A percentile compares a stretch with the other conserved stretches of the same genome.
These are phyloP conservation scores for Ceratocystis lukuohia DNA, from an alignment of 2,329 filamentous ascomycete species.

Conservation along the genomic window DNA sequence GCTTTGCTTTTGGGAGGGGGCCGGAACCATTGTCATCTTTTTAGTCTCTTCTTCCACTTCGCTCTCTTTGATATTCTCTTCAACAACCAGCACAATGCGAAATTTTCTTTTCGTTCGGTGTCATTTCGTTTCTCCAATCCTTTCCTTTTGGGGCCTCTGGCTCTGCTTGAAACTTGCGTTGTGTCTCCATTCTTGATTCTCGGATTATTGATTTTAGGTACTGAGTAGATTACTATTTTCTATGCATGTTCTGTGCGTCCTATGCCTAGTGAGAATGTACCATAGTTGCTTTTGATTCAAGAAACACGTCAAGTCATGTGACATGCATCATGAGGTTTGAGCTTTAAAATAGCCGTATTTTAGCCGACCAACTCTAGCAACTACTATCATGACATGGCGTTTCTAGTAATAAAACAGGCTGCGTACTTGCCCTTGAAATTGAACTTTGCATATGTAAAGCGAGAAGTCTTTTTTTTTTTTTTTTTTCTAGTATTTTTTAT, in stretches of 20 bases:
- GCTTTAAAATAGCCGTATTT: background rate
- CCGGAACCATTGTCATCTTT: constrained; percentile 1
- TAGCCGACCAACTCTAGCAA: background rate
- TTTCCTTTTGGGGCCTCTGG: too few relatives aligned
- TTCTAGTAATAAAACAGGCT: too few relatives aligned
- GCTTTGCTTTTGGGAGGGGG: constrained; percentile 4
- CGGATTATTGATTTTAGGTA: background rate
- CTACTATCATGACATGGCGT: background rate
- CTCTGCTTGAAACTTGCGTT: too few relatives aligned
- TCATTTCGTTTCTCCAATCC: background rate
- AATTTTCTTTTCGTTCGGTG: background rate
- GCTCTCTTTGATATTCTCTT: background rate
- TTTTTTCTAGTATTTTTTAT: too few relatives aligned
- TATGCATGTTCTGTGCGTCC: background rate
- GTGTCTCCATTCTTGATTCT: background rate
- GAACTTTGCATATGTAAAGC: too few relatives aligned
- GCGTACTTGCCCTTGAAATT: too few relatives aligned
- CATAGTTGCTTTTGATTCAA: too few relatives aligned
- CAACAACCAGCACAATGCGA: background rate
- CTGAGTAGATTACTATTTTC: background rate
- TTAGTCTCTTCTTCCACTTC: background rate
- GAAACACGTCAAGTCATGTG: too few relatives aligned
- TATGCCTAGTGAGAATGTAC: too few relatives aligned
- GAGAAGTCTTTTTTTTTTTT: too few relatives aligned
- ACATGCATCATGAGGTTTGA: background rate